A percentile compares a stretch with the other conserved stretches of the same genome.
Conservation (phyloP, 345 rosid genomes). For the Lepidium didymum region DNA sequence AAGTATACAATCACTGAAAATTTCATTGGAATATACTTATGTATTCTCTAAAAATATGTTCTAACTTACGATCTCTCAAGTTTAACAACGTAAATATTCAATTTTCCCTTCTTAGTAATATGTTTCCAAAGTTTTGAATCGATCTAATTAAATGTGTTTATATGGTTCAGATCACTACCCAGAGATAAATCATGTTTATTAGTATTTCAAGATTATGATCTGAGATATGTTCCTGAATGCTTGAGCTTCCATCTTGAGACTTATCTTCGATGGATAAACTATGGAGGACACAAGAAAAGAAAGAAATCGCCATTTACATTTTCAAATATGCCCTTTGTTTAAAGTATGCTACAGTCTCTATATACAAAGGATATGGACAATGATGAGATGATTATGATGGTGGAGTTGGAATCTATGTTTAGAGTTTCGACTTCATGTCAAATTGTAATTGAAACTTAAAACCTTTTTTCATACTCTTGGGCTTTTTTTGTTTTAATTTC, state of each 20-base stretch:
- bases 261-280: background rate
- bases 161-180: background rate
- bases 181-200: background rate
- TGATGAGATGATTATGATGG: no score
- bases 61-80: background rate
- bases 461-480: no score
- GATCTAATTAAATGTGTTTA: background rate
- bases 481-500: no score
- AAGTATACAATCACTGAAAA: background rate
- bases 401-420: no score
- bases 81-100: background rate
- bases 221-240: background rate
- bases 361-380: background rate
- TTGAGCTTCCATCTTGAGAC: background rate
- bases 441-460: no score
- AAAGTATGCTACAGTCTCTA: background rate
- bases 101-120: no score
- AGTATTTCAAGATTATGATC: no score
- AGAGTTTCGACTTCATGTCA: no score
- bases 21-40: background rate
- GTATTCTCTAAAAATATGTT: background rate
- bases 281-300: background rate
- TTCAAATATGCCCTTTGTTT: background rate
- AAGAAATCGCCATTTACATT: background rate
- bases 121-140: no score